Evolutionary conservation across 2,329 filamentous ascomycete species (phyloP).

Genomic region (Arthrobotrys sphaeroides): DNA sequence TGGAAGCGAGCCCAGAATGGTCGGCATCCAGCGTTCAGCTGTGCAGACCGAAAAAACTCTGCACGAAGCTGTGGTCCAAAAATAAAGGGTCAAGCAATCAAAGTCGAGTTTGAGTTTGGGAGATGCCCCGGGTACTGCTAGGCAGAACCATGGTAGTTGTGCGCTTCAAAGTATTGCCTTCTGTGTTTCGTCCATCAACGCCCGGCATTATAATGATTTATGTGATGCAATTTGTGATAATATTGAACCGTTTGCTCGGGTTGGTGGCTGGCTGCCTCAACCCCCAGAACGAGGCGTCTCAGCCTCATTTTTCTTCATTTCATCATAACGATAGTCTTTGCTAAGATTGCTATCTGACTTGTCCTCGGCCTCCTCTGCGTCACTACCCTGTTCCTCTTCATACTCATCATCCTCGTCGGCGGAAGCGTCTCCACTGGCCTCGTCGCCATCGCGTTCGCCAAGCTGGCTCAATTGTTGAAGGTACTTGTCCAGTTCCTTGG

Average conservation of each 20-base stretch:
- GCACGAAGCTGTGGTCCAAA: constrained; percentile 11
- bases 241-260: constrained; percentile 37
- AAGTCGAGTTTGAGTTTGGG: background rate
- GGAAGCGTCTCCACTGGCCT: constrained; percentile 59
- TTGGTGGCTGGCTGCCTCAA: constrained; percentile 41
- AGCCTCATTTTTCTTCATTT: constrained; percentile 54
- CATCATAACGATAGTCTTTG: constrained; percentile 56
- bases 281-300: constrained; percentile 43
- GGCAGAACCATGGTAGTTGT: constrained; percentile 39
- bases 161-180: constrained; percentile 7
- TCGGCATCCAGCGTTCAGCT: constrained; percentile 17
- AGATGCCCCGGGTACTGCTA: background rate
- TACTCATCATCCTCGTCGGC: constrained; percentile 60
- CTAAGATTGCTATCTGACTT: constrained; percentile 60
- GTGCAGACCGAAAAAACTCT: constrained; percentile 15
- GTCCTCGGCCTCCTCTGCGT: constrained; percentile 55
- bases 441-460: constrained; percentile 62
- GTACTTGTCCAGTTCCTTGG: constrained; percentile 89
- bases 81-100: constrained; percentile 42
- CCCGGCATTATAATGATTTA: constrained; percentile 14
- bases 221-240: constrained; percentile 41
- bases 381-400: constrained; percentile 61
- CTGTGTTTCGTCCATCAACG: background rate
- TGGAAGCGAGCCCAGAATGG: constrained; percentile 23
- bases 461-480: constrained; percentile 75